phyloP scores from a whole-genome alignment of 345 rosid species.

The Chamaenerion angustifolium region DNA sequence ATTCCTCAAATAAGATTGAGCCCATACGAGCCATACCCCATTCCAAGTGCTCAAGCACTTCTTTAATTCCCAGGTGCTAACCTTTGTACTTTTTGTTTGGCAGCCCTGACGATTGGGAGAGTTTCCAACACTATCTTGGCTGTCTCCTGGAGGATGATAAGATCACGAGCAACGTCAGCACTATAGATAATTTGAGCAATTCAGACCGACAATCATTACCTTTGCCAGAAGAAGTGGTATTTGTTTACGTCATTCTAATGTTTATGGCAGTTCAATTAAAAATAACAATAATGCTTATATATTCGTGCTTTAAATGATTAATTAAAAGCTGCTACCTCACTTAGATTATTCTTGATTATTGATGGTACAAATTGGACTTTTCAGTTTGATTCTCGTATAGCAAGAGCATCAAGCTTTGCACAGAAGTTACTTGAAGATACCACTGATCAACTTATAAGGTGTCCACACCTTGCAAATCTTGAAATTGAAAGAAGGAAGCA shows the following conservation, averaged over 20 bases:
- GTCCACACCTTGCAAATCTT: constrained; percentile 63
- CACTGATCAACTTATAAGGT: constrained; percentile 36
- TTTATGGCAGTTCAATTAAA: too few relatives aligned
- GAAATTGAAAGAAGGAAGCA: constrained; percentile 79
- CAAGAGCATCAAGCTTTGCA: constrained; percentile 51
- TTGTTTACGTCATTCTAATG: constrained; percentile 3
- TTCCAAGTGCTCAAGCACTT: too few relatives aligned
- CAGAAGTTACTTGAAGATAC: constrained; percentile 46
- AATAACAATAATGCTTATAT: neutral
- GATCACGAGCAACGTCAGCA: constrained; percentile 35
- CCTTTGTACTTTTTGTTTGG: constrained; percentile 18
- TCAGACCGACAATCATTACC: constrained; percentile 47
- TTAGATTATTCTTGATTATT: constrained; percentile 6
- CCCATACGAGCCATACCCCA: too few relatives aligned
- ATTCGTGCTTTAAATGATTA: neutral
- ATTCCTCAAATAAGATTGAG: too few relatives aligned
- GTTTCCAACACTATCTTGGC: constrained; percentile 78
- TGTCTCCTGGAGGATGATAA: constrained; percentile 85
- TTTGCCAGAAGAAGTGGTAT: constrained; percentile 68
- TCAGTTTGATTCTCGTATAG: constrained; percentile 76
- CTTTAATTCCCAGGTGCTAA: too few relatives aligned
- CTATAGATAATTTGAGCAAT: constrained; percentile 25
- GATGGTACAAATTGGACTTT: constrained; percentile 11
- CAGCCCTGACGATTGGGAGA: constrained; percentile 99
- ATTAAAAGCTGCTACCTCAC: constrained; percentile 4